A percentile compares a stretch with the other conserved stretches of the same genome.
Evolutionary conservation across 2,329 filamentous ascomycete genomes (phyloP).

Genomic region (Colletotrichum lupini): DNA sequence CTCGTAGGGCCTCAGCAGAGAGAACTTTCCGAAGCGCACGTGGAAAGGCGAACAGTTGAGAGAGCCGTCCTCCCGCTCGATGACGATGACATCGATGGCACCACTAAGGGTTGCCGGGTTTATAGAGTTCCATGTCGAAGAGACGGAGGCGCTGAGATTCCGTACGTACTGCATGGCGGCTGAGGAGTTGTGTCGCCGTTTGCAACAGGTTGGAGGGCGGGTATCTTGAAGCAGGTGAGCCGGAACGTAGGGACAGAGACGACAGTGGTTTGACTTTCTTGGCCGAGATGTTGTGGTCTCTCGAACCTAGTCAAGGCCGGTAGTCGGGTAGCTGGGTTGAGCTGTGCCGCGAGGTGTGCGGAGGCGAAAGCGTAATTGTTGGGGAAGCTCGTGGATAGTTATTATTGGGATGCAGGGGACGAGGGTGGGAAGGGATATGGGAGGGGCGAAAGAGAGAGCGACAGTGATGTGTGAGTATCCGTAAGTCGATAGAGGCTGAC

Average conservation of each 20-base stretch:
- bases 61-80: constrained; percentile 92
- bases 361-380: constrained; percentile 20
- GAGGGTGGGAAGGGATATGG: constrained; percentile 11
- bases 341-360: background rate
- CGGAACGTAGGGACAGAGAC: background rate
- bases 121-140: constrained; percentile 99
- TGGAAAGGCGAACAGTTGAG: constrained; percentile 97
- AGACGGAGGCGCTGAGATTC: constrained; percentile 93
- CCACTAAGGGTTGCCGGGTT: constrained; percentile 97
- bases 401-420: constrained; percentile 26
- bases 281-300: background rate
- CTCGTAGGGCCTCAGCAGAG: constrained; percentile 90
- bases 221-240: background rate
- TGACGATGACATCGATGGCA: constrained; percentile 98
- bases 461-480: background rate
- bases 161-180: constrained; percentile 94
- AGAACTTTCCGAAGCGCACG: constrained; percentile 99
- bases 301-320: constrained; percentile 4
- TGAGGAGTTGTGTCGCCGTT: background rate
- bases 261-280: background rate
- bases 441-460: background rate
- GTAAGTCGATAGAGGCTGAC: background rate
- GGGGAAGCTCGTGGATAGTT: constrained; percentile 7
- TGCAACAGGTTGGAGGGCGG: constrained; percentile 9
- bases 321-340: background rate